Conservation (phyloP, 768 basidiomycete genomes). For the Dacryopinax primogenitus region DNA sequence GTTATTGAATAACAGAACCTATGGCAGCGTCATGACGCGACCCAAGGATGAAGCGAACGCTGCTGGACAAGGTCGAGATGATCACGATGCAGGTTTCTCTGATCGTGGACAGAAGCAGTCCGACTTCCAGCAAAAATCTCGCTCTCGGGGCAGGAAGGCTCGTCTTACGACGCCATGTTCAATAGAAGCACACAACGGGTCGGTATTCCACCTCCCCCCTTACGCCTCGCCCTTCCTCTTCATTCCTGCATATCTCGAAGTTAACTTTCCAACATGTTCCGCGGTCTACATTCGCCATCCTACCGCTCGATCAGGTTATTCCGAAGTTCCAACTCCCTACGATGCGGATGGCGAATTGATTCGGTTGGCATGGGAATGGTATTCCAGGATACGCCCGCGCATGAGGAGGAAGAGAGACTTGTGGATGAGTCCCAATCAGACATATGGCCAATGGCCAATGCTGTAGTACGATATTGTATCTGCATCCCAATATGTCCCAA, state of each 20-base stretch:
- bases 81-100: no score
- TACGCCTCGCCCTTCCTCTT: conserved; percentile 87
- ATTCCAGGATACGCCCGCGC: conserved; percentile 54
- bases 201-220: conserved; percentile 60
- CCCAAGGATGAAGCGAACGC: not conserved
- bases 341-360: conserved; percentile 91
- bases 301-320: conserved; percentile 89
- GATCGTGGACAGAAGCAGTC: no score
- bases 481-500: no score
- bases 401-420: conserved; percentile 42
- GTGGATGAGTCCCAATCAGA: not conserved
- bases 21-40: not conserved
- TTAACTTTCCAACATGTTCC: conserved; percentile 77
- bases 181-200: not conserved
- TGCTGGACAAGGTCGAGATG: conserved; percentile 10
- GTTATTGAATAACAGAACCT: not conserved
- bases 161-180: not conserved
- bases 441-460: not conserved
- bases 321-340: conserved; percentile 90
- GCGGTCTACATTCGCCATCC: conserved; percentile 90
- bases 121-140: no score
- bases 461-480: not conserved
- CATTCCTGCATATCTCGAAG: conserved; percentile 81
- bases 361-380: conserved; percentile 94
- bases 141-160: no score